Base-by-base conservation (phyloP, 129 eudicot genomes). In the Lactuca sativa region DNA sequence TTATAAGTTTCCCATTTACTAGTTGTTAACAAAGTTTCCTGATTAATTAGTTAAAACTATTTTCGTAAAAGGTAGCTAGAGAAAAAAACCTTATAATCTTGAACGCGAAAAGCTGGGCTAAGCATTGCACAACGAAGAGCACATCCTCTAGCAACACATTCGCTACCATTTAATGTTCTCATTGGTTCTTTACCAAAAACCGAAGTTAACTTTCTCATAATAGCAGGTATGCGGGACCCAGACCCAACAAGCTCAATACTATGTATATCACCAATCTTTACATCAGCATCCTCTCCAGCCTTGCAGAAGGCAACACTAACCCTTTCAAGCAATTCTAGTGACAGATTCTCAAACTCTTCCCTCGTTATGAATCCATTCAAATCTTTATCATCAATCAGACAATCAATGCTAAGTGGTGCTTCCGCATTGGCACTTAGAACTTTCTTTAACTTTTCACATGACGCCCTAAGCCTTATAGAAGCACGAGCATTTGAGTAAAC, bases 101-200 rank as follows among this genome's bases (percentile, higher is more conserved):
- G 79, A 59, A 88, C 96, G 56, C 86, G 87, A 67, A 82, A 77
- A 59, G 16, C 70, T 16, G 87, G 89, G 73, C 97, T 88, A 74
- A 86, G 87, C 97, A 92, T 91, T 60, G 97, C 97, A 70, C 91
- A 92, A 47, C 74, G 88, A 48, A 88, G 80, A 17, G 91, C 91
- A 82, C 96, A 92, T 13, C 97, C 97, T 76, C 97, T 89, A 21
- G 97, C 95, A 62, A 92, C 96, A 65, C 96, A 92, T 72, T 92
- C 96, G 67, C 97, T 88, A 31, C 89, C 97, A 84, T 92, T 86
- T 21, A 88, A 31, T 10, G 83, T 82, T 60, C 96, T 75, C 6
- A 87, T 77, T 7, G 96, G 91, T 75, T 92, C 89, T 74, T 60
- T 86, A 51, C 78, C 3, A 37, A 88, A 92, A 48, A 86, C 0